A percentile compares a stretch with the other conserved stretches of the same genome.
Evolutionary conservation across 2,329 filamentous ascomycete species (phyloP).

Genomic region (Microcera coccophila): DNA sequence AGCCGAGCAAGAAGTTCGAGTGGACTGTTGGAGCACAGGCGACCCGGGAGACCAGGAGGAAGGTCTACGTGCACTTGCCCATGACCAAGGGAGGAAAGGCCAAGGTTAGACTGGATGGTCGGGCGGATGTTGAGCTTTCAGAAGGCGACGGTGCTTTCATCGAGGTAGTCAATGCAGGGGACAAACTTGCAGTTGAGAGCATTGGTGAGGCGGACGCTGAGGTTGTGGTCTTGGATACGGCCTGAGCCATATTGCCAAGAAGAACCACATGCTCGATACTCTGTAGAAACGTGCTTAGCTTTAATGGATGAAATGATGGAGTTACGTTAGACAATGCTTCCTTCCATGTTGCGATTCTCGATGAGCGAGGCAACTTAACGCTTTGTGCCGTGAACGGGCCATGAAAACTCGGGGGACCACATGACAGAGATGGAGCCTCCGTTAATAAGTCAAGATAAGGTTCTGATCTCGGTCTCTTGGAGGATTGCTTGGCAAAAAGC

Average conservation of each 20-base stretch:
- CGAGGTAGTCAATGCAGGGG: constrained; percentile 59
- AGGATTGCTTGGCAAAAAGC: too few relatives aligned
- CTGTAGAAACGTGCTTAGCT: neutral
- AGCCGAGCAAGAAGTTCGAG: constrained; percentile 60
- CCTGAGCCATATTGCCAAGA: constrained; percentile 32
- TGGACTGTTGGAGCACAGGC: constrained; percentile 66
- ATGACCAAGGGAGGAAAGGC: constrained; percentile 75
- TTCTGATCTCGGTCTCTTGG: too few relatives aligned
- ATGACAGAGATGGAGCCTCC: too few relatives aligned
- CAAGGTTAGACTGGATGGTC: constrained; percentile 63
- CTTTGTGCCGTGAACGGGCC: too few relatives aligned
- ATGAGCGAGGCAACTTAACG: too few relatives aligned
- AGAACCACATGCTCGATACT: neutral
- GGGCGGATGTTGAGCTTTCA: constrained; percentile 59
- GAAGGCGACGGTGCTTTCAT: constrained; percentile 84
- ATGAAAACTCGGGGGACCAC: too few relatives aligned
- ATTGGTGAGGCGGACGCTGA: constrained; percentile 66
- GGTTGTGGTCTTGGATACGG: constrained; percentile 64
- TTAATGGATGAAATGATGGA: neutral
- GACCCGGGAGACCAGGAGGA: constrained; percentile 53
- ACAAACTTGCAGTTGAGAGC: constrained; percentile 62
- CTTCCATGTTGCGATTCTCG: too few relatives aligned
- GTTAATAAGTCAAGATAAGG: too few relatives aligned
- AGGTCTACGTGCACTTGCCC: constrained; percentile 76
- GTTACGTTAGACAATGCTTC: too few relatives aligned